These are phyloP conservation scores for Taphrina flavorubra DNA, from an alignment of 1,139 yeast species.

Conservation along the genomic window DNA sequence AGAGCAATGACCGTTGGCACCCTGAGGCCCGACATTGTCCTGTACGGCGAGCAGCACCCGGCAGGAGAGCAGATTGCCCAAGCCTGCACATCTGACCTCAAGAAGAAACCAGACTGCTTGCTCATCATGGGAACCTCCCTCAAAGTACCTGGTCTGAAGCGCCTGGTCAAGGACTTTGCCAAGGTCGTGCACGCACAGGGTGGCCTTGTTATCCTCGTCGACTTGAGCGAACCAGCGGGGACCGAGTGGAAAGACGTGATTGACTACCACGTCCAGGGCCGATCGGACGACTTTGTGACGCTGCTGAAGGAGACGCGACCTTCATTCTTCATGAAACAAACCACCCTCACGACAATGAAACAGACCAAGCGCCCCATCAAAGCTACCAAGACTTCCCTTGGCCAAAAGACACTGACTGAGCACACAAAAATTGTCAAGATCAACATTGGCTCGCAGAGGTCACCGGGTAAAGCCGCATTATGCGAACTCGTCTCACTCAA, in stretches of 20 bases:
- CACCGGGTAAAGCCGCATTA: neutral
- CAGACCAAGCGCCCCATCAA: constrained; percentile 1
- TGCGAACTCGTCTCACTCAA: neutral
- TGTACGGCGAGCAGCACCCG: constrained; percentile 82
- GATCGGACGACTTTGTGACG: constrained; percentile 80
- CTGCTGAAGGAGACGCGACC: constrained; percentile 62
- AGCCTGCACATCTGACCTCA: constrained; percentile 63
- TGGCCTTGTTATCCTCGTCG: constrained; percentile 69
- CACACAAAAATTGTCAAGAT: constrained; percentile 5
- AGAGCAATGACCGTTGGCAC: constrained; percentile 67
- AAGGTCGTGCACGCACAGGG: constrained; percentile 62
- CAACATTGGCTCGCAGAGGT: neutral
- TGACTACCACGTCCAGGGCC: constrained; percentile 76
- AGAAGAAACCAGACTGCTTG: constrained; percentile 64
- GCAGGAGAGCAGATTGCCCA: constrained; percentile 68
- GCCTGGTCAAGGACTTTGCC: constrained; percentile 66
- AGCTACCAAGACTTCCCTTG: constrained; percentile 48
- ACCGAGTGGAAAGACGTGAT: constrained; percentile 61
- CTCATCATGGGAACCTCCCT: constrained; percentile 78
- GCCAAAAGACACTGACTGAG: neutral
- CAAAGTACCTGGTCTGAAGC: constrained; percentile 74
- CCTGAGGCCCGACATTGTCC: constrained; percentile 73
- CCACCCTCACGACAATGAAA: constrained; percentile 44
- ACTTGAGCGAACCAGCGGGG: constrained; percentile 59
- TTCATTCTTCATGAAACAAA: constrained; percentile 63